Base-by-base conservation (phyloP, 2,329 filamentous ascomycete genomes). In the Sclerotiophoma versabilis region DNA sequence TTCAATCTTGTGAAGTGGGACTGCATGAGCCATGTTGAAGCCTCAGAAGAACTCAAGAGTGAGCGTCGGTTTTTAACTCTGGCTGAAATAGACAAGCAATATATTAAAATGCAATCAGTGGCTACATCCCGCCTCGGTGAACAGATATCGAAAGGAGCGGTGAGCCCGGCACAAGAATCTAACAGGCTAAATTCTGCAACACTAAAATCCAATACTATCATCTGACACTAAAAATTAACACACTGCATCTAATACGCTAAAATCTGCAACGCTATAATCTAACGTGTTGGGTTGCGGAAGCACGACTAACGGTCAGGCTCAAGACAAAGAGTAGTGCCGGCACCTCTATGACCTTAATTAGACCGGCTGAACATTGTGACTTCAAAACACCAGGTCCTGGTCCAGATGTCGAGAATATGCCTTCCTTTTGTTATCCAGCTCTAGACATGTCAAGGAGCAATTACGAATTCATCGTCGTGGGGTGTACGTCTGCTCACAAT, bases 1-100 rank as follows among this genome's bases (percentile, higher is more conserved):
- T 46, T 73, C 70, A 32, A 73, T 71, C 4, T 66, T 54, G 20
- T 71, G 61, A 36, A 20, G 33, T 19, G 4, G 33, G 7, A 36
- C 33, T 11, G 8, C 12, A 7, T 36, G 33, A 36, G 33, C 33
- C 33, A 36, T 36, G 12, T 33, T 6, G 30, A 15, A n/a, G n/a
- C 19, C 4, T 36, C 19, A 10, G n/a, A 36, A 19, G 33, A 20
- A 19, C n/a, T 36, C 32, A 20, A 36, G n/a, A 20, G 9, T 20
- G 33, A 36, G 15, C 19, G 29, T 32, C 14, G 29, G 8, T 7
- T 32, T n/a, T 14, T 32, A 14, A 32, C 12, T n/a, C 12, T n/a
- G 12, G 5, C 29, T 32, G 11, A n/a, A n/a, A 12, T 32, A 3
- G 2, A 14, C 29, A 32, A 32, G 5, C 29, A n/a, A n/a, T 14